A percentile compares a stretch with the other conserved stretches of the same genome.
Conservation (phyloP, 2,329 filamentous ascomycete species). For the Colletotrichum melonis region DNA sequence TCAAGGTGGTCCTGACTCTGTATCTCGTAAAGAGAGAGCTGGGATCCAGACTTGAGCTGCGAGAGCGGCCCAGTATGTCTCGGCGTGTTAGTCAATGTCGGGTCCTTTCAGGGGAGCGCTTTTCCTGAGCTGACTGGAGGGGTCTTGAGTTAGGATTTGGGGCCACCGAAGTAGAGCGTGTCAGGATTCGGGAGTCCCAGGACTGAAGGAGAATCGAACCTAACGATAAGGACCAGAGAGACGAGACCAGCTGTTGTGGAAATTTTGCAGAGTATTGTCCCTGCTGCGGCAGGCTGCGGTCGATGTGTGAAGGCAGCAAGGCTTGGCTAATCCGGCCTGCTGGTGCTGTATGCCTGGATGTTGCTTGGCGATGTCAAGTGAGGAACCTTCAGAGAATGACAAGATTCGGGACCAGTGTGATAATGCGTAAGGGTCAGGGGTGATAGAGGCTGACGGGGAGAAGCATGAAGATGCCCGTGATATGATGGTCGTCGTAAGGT, state of each 20-base stretch:
- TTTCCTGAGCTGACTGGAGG: not conserved
- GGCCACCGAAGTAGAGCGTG: not conserved
- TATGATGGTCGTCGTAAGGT: conserved; percentile 28
- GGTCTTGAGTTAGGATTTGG: not conserved
- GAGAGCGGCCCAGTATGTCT: conserved; percentile 9
- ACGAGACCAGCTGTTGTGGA: not conserved
- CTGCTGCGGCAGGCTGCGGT: not conserved
- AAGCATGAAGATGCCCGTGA: conserved; percentile 17
- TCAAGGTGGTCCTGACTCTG: not conserved
- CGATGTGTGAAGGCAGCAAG: not conserved
- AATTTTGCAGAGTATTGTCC: too few relatives aligned
- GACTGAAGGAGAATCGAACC: not conserved
- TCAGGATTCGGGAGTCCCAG: not conserved
- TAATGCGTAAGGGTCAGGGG: not conserved
- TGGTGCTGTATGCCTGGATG: not conserved
- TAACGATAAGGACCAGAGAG: not conserved
- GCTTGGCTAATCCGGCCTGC: not conserved
- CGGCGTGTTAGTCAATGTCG: not conserved
- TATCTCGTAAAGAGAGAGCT: not conserved
- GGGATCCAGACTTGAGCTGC: conserved; percentile 23
- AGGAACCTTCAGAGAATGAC: not conserved
- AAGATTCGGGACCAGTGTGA: not conserved
- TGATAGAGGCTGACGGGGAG: not conserved
- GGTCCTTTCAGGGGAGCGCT: not conserved
- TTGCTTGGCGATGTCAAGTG: conserved; percentile 4